Evolutionary conservation across 1,284 basidiomycete species (phyloP).

Genomic region (Trichosporon faecale): DNA sequence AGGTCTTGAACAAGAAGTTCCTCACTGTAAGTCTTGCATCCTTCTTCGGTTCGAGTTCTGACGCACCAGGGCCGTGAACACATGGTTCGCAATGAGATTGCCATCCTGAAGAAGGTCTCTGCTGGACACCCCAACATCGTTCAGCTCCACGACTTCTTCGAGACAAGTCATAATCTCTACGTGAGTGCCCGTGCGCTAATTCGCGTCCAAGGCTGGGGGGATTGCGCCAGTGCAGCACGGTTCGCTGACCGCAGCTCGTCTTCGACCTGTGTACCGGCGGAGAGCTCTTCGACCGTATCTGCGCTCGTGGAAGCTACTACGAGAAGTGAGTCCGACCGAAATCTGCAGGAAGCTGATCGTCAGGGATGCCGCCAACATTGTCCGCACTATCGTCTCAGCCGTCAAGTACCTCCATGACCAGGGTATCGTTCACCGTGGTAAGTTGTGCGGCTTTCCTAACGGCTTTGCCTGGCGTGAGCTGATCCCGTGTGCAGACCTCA

Average conservation of each 20-base stretch:
- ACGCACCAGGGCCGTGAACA: conserved; percentile 69
- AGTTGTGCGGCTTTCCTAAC: background rate
- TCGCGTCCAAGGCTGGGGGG: background rate
- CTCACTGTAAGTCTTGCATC: conserved; percentile 61
- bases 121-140: conserved; percentile 86
- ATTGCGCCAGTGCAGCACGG: background rate
- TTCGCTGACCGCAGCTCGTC: conserved; percentile 58
- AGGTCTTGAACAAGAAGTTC: conserved; percentile 81
- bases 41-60: background rate
- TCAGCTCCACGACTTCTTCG: conserved; percentile 94
- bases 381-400: conserved; percentile 79
- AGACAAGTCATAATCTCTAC: conserved; percentile 93
- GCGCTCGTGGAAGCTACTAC: conserved; percentile 94
- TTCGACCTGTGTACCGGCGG: conserved; percentile 98
- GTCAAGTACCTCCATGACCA: conserved; percentile 89
- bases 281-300: conserved; percentile 97
- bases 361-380: conserved; percentile 84
- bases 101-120: conserved; percentile 89
- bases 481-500: conserved; percentile 63
- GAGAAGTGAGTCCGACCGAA: conserved; percentile 62
- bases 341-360: background rate
- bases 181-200: conserved; percentile 27
- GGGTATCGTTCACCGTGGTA: conserved; percentile 93
- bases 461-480: background rate
- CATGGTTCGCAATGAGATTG: conserved; percentile 95